Evolutionary conservation across 257 asterid species (phyloP).

Genomic region (Solanum infundibuliforme): DNA sequence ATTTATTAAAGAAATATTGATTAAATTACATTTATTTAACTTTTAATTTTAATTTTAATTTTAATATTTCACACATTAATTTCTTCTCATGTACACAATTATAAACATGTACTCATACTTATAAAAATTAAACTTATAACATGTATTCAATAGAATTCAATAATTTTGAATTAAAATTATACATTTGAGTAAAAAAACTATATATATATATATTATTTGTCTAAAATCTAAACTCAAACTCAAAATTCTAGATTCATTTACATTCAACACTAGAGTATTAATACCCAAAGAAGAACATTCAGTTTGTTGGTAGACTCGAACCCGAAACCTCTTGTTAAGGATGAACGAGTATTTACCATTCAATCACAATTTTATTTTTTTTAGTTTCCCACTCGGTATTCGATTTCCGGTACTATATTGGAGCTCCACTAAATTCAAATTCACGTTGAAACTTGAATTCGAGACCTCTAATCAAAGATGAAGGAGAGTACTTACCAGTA

Average conservation of each 20-base stretch:
- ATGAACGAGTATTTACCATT: too few species aligned
- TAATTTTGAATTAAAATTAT: too few species aligned
- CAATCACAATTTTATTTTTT: accelerated
- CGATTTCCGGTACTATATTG: accelerated
- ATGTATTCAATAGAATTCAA: too few species aligned
- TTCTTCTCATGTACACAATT: neutral
- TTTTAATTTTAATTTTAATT: neutral
- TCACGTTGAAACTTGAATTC: too few species aligned
- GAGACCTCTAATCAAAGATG: too few species aligned
- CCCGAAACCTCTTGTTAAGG: neutral
- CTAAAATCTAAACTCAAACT: too few species aligned
- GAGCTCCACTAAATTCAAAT: too few species aligned
- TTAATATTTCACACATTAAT: neutral
- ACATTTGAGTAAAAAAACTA: too few species aligned
- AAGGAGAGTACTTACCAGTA: too few species aligned
- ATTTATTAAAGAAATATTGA: neutral
- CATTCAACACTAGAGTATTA: neutral
- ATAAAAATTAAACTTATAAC: too few species aligned
- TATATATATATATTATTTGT: too few species aligned
- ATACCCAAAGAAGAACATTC: neutral
- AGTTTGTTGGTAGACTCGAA: neutral
- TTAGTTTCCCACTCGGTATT: accelerated
- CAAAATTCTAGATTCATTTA: neutral
- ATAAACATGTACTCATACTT: neutral
- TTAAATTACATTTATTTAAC: neutral